These are phyloP conservation scores for Xylaria castorea DNA, from an alignment of 495 filamentous ascomycete genomes.

Conservation along the genomic window DNA sequence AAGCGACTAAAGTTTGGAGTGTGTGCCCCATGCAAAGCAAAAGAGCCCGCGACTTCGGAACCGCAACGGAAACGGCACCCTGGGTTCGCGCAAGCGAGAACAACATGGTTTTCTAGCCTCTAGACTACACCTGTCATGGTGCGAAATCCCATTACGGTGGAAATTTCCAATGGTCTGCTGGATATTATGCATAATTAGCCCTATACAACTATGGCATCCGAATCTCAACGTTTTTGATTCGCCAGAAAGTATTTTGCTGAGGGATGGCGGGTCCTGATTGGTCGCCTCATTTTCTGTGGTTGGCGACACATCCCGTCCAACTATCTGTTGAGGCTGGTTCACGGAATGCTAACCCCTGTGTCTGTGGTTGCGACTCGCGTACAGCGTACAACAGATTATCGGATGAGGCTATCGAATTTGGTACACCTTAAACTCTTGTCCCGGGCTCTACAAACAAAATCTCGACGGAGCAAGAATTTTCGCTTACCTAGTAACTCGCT, in stretches of 20 bases:
- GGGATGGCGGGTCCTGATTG: slow-evolving; percentile 13
- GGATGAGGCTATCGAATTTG: not conserved
- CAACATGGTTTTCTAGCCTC: not conserved
- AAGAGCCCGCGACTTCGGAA: not conserved
- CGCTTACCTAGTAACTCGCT: not conserved
- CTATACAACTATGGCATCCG: not conserved
- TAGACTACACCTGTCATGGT: not conserved
- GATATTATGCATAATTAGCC: slow-evolving; percentile 21
- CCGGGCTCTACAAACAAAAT: not conserved
- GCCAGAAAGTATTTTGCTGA: slow-evolving; percentile 16
- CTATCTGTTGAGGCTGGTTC: slow-evolving; percentile 21
- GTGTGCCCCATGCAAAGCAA: not conserved
- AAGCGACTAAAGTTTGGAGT: not conserved
- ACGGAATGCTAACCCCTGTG: slow-evolving; percentile 7
- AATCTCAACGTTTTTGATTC: not conserved
- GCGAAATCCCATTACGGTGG: not conserved
- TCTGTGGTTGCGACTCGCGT: not conserved
- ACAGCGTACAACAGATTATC: not conserved
- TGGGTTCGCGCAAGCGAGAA: not conserved
- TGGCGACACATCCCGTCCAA: slow-evolving; percentile 23
- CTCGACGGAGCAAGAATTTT: not conserved
- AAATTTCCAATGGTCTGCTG: not conserved
- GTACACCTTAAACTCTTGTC: not conserved
- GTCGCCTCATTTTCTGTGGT: slow-evolving; percentile 26
- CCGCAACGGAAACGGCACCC: slow-evolving; percentile 3